phyloP scores from a whole-genome alignment of 176 grass and related monocot genomes.

The Secale cereale region DNA sequence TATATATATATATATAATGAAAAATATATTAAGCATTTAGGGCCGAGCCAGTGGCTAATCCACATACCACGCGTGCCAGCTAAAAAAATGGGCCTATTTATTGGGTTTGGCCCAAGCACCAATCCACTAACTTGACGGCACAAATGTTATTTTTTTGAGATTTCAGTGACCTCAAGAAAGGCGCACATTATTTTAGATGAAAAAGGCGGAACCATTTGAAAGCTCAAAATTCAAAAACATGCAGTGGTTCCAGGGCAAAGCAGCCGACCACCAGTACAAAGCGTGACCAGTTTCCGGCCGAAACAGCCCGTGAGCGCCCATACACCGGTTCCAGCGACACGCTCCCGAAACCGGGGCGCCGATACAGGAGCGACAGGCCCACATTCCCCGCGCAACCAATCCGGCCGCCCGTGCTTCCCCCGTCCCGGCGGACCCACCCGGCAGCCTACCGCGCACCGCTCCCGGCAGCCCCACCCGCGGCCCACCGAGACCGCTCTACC shows the following conservation, averaged over 20 bases:
- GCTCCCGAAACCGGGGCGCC: not conserved
- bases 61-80: too few relatives aligned
- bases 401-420: not conserved
- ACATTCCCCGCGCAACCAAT: not conserved
- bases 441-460: not conserved
- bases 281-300: not conserved
- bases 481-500: conserved; percentile 1
- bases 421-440: not conserved
- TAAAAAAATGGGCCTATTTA: too few relatives aligned
- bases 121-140: too few relatives aligned
- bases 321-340: not conserved
- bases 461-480: not conserved
- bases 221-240: not conserved
- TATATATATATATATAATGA: too few relatives aligned
- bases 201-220: not conserved
- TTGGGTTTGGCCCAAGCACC: too few relatives aligned
- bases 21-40: too few relatives aligned
- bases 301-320: not conserved
- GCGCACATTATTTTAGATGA: not conserved
- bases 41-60: too few relatives aligned
- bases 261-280: not conserved
- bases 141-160: too few relatives aligned
- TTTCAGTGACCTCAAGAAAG: not conserved
- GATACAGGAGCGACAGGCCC: not conserved
- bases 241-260: not conserved